phyloP scores from a whole-genome alignment of 2,329 filamentous ascomycete species.

The Epicoccum sorghinum region DNA sequence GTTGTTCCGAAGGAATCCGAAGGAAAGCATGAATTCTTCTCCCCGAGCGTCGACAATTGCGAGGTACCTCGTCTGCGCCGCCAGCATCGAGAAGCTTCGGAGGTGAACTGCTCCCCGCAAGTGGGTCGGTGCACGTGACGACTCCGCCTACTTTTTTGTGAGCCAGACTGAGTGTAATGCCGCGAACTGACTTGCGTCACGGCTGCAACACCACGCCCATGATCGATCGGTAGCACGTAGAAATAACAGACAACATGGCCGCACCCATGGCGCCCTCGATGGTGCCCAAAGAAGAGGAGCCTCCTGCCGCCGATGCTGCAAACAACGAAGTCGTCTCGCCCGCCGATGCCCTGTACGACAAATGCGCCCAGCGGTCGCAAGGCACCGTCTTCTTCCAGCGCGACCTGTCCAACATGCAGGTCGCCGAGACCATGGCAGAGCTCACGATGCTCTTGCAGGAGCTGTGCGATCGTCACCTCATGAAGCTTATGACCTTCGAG shows the following conservation, averaged over 20 bases:
- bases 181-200: slow-evolving; percentile 6
- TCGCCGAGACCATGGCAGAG: slow-evolving; percentile 43
- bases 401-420: slow-evolving; percentile 46
- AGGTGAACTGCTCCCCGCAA: slow-evolving; percentile 12
- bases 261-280: slow-evolving; percentile 24
- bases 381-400: slow-evolving; percentile 50
- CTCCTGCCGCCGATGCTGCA: slow-evolving; percentile 8
- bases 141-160: slow-evolving; percentile 17
- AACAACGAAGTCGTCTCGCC: slow-evolving; percentile 23
- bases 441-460: slow-evolving; percentile 41
- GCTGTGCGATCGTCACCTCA: slow-evolving; percentile 43
- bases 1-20: too few relatives aligned
- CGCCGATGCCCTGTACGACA: slow-evolving; percentile 47
- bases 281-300: slow-evolving; percentile 30
- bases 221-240: slow-evolving; percentile 27
- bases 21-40: too few relatives aligned
- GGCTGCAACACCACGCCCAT: slow-evolving; percentile 22
- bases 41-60: too few relatives aligned
- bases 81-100: neutral
- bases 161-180: neutral
- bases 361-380: slow-evolving; percentile 42
- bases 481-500: slow-evolving; percentile 47
- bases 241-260: slow-evolving; percentile 26
- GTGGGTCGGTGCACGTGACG: slow-evolving; percentile 5
- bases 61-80: too few relatives aligned